A percentile compares a stretch with the other conserved stretches of the same genome.
phyloP scores from a whole-genome alignment of 805 yeast genomes.

The Metschnikowia vanudenii region DNA sequence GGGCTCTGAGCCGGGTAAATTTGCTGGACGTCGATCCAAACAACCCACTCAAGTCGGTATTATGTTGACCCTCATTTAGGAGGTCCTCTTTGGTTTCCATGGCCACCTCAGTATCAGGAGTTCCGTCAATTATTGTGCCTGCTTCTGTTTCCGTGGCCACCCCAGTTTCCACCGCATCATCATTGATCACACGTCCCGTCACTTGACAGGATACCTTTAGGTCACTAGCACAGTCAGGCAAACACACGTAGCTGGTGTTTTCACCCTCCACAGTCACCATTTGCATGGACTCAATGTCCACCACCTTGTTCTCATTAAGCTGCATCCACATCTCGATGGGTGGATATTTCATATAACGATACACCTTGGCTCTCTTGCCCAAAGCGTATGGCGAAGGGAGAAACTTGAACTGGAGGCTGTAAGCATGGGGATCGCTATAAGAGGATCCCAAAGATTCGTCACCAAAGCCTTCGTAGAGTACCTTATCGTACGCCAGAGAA shows the following conservation, averaged over 20 bases:
- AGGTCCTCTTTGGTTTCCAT: too few relatives aligned
- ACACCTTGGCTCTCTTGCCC: slow-evolving; percentile 5
- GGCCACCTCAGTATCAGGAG: too few relatives aligned
- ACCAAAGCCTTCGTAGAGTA: slow-evolving; percentile 29
- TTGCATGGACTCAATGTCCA: slow-evolving; percentile 39
- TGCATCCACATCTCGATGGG: slow-evolving; percentile 59
- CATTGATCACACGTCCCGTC: slow-evolving; percentile 33
- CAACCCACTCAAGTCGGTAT: slow-evolving; percentile 13
- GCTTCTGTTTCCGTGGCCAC: too few relatives aligned
- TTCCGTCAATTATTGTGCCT: too few relatives aligned
- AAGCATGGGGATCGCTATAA: slow-evolving; percentile 25
- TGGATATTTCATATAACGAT: slow-evolving; percentile 38
- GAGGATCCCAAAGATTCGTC: slow-evolving; percentile 16
- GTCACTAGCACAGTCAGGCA: slow-evolving; percentile 44
- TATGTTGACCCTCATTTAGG: slow-evolving; percentile 13
- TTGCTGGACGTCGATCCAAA: slow-evolving; percentile 24
- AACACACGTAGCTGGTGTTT: slow-evolving; percentile 38
- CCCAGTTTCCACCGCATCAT: slow-evolving; percentile 2
- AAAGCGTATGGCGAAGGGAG: slow-evolving; percentile 42
- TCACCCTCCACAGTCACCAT: slow-evolving; percentile 48
- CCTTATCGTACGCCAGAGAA: slow-evolving; percentile 32
- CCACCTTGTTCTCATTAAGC: slow-evolving; percentile 35
- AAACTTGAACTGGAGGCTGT: slow-evolving; percentile 45
- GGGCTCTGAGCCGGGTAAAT: slow-evolving; percentile 31
- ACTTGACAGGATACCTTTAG: slow-evolving; percentile 43